These are phyloP conservation scores for Fusarium temperatum DNA, from an alignment of 2,329 filamentous ascomycete species.

Conservation along the genomic window DNA sequence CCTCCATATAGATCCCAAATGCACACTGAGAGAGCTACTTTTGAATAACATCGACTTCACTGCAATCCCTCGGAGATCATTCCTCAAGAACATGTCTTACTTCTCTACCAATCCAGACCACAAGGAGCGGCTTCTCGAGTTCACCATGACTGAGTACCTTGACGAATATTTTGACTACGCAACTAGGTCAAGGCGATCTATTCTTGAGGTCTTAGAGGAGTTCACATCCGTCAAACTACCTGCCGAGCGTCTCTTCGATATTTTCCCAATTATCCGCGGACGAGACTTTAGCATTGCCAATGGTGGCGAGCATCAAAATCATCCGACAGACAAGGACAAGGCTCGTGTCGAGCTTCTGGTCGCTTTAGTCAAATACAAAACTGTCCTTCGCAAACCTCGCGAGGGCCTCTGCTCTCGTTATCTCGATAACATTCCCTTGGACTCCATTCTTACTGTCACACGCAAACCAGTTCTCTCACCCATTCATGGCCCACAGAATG, in stretches of 20 bases:
- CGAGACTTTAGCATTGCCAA: conserved; percentile 94
- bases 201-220: conserved; percentile 91
- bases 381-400: conserved; percentile 83
- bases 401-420: conserved; percentile 93
- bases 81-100: conserved; percentile 81
- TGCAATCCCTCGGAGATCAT: conserved; percentile 85
- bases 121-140: conserved; percentile 83
- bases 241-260: conserved; percentile 72
- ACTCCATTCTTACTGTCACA: conserved; percentile 68
- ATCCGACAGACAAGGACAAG: conserved; percentile 33
- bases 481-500: conserved; percentile 51
- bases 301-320: conserved; percentile 59
- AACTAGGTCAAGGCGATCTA: conserved; percentile 86
- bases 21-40: conserved; percentile 78
- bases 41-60: conserved; percentile 88
- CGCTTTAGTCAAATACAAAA: conserved; percentile 91
- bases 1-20: conserved; percentile 51
- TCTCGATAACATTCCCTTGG: conserved; percentile 69
- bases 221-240: conserved; percentile 87
- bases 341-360: conserved; percentile 76
- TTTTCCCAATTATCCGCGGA: conserved; percentile 86
- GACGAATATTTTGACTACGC: conserved; percentile 98
- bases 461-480: conserved; percentile 59
- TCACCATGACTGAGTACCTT: conserved; percentile 79
- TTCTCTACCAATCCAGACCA: conserved; percentile 79